A percentile compares a stretch with the other conserved stretches of the same genome.
Evolutionary conservation across 169 alveolate genomes (phyloP).

Genomic region (Cystoisospora suis): DNA sequence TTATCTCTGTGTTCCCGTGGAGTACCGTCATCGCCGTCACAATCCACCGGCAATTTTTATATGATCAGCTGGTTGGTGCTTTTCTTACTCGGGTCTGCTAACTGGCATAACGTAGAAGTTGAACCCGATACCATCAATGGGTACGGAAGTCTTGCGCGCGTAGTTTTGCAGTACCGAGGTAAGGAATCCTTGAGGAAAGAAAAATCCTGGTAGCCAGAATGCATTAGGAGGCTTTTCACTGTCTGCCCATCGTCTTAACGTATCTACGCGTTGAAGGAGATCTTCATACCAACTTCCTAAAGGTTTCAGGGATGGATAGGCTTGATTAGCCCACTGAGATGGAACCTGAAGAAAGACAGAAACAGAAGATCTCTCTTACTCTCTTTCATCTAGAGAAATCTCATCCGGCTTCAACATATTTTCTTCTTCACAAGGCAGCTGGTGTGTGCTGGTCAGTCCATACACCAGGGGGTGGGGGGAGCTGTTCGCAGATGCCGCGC

Average conservation of each 20-base stretch:
- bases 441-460: too few relatives aligned
- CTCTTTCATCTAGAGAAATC: too few relatives aligned
- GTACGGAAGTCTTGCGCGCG: conserved; percentile 86
- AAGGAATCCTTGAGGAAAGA: conserved; percentile 88
- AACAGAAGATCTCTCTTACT: too few relatives aligned
- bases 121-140: conserved; percentile 79
- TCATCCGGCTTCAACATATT: too few relatives aligned
- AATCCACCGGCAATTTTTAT: too few relatives aligned
- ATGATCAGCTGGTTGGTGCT: too few relatives aligned
- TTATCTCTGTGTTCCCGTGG: too few relatives aligned
- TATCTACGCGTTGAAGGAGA: conserved; percentile 80
- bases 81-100: neutral
- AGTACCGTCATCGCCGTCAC: too few relatives aligned
- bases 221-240: conserved; percentile 80
- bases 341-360: conserved; percentile 85
- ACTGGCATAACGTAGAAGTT: neutral
- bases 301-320: conserved; percentile 90
- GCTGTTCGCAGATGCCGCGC: too few relatives aligned
- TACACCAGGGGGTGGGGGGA: too few relatives aligned
- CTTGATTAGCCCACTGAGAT: conserved; percentile 84
- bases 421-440: too few relatives aligned
- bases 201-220: conserved; percentile 89
- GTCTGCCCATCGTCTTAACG: conserved; percentile 83
- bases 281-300: conserved; percentile 85
- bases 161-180: conserved; percentile 89